Base-by-base conservation (phyloP, 2,329 filamentous ascomycete genomes). In the Fusarium caatingaense region DNA sequence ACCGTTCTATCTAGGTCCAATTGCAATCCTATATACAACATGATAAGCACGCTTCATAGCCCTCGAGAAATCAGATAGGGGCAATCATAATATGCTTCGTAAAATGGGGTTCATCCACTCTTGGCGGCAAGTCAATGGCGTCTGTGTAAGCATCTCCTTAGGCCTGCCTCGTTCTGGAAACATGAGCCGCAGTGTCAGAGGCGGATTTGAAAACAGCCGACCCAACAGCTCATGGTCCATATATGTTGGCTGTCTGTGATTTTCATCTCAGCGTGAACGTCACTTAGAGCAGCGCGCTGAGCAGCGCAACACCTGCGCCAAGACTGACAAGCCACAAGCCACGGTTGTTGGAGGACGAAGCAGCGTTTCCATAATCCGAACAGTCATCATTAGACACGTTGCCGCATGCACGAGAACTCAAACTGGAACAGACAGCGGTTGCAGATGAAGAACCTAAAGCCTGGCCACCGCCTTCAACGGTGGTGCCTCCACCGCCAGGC, bases 401-500 rank as follows among this genome's bases (percentile, higher is more conserved):
- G 23, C 81, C 80, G 71, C 87, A 89, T 23, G 86, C 87, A 56
- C 79, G 78, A 6, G 81, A 83, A 61, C 85, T 88, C 63, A 89
- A 75, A 64, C 85, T 88, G 40, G 81, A 83, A 78, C 88, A 90
- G 47, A 90, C 81, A 21, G 83, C 83, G 2, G 83, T 85, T 13
- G 87, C 88, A 8, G 83, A 80, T 8, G 83, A 80, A 6, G 80
- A 65, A 6, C 81, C 83, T 11, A 86, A 71, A 30, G 79, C 81
- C 25, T 74, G 76, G 6, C 74, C 82, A 8, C 74, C 72, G 34
- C 82, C 82, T 13, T 81, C 80, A 16, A 88, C 82, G 4, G 87
- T 89, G 16, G 85, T 84, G 4, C 85, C 84, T 15, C 84, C 83
- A 4, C 84, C 83, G 15, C 84, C 84, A 1, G 86, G 85, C 3